Evolutionary conservation across 2,329 filamentous ascomycete genomes (phyloP), one percentile per base, ranked within the genome.

Genomic region (Colletotrichum liaoningense): DNA sequence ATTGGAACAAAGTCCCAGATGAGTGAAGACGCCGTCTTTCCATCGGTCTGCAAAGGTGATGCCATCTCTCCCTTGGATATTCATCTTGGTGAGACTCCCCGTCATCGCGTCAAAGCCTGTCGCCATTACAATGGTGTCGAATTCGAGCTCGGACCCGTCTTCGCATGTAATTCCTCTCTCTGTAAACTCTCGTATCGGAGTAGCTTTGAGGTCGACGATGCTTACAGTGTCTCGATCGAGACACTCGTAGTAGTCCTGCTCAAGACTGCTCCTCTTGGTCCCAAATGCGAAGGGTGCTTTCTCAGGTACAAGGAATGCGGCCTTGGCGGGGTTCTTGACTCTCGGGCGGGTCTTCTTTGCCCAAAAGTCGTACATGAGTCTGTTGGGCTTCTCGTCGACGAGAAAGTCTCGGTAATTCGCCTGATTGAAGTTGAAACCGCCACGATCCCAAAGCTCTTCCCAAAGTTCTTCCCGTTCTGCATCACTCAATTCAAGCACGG

Each of bases 211-310:
- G 57, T 86, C 81, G 1, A 89, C 79, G 4, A 89, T 73, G 0
- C 85, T 77, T 1, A 89, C 85, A 33, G 87, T 84, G 0, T 81
- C 78, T n/a, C 81, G 81, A 72, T 88, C 84, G 66, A 86, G 83
- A 3, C 84, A 80, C 72, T 90, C 88, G 73, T 86, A 90, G 76
- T 87, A 89, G 55, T 81, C 79, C 38, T 85, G 79, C 74, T 90
- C 88, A 0, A 89, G 81, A 0, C 80, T 83, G 3, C 81, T 81
- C 0, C 86, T 82, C 76, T 87, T 89, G 7, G 81, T 83, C 4
- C 84, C 87, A 74, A 86, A 88, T 3, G 82, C 80, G 58, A 88
- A 84, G 3, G 83, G 84, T 52, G 82, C 84, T 42, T 85, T 79
- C 26, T 80, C 74, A 0, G 88, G 88, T 0, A 85, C 86, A 4